Conservation (phyloP, 768 basidiomycete genomes). For the Filobasidium wieringae region DNA sequence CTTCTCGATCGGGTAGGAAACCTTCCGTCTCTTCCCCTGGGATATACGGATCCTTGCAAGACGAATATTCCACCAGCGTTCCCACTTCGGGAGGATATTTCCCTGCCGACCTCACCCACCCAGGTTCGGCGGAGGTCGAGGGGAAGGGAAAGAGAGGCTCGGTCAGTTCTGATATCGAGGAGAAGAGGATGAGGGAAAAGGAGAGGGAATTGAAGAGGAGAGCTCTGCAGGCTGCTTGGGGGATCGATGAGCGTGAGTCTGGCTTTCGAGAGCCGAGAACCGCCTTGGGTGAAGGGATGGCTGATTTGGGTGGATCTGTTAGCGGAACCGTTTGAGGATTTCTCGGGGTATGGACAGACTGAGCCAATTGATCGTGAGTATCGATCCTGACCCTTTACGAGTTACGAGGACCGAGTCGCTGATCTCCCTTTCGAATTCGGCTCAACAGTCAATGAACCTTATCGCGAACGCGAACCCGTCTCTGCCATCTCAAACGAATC, state of each 20-base stretch:
- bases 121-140: not conserved
- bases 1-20: not conserved
- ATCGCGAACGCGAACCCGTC: too few species aligned
- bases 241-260: slow-evolving; percentile 36
- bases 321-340: slow-evolving; percentile 39
- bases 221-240: slow-evolving; percentile 39
- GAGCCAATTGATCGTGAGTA: slow-evolving; percentile 3
- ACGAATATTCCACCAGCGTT: slow-evolving; percentile 37
- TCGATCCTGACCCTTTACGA: not conserved
- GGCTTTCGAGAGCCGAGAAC: not conserved
- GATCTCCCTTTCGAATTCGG: too few species aligned
- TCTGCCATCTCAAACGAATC: too few species aligned
- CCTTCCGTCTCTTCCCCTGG: not conserved
- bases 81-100: slow-evolving; percentile 35
- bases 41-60: slow-evolving; percentile 26
- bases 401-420: too few species aligned
- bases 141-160: not conserved
- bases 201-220: slow-evolving; percentile 33
- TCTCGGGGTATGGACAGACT: slow-evolving; percentile 24
- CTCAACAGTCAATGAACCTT: too few species aligned
- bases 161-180: not conserved
- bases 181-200: slow-evolving; percentile 21
- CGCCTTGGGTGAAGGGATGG: not conserved
- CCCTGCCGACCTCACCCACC: not conserved
- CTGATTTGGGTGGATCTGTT: not conserved